Percentiles rank a stretch among this genome's conserved stretches.
Evolutionary conservation across 1,284 basidiomycete species (phyloP).

Genomic region (Trichosporon sp.): DNA sequence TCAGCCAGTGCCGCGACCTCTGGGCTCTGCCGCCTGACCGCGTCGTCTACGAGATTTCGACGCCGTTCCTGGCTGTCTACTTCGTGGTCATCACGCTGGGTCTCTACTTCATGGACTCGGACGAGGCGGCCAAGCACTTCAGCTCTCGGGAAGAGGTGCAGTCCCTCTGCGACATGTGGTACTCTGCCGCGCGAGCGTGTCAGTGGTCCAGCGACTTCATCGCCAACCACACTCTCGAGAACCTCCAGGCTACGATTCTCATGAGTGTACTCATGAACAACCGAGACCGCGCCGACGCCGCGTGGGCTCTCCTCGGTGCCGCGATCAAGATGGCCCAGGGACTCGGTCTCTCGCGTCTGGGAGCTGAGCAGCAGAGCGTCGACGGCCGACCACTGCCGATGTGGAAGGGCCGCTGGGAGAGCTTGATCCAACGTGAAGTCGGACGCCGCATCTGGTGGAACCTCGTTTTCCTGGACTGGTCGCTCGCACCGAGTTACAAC

Average conservation of each 20-base stretch:
- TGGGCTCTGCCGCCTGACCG: constrained; percentile 52
- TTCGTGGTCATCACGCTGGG: constrained; percentile 55
- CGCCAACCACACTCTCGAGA: constrained; percentile 54
- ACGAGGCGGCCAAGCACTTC: constrained; percentile 51
- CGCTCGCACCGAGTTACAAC: constrained; percentile 55
- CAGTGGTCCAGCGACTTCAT: constrained; percentile 57
- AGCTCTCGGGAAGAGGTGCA: constrained; percentile 45
- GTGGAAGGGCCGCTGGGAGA: constrained; percentile 58
- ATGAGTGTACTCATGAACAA: constrained; percentile 57
- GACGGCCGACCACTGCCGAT: constrained; percentile 51
- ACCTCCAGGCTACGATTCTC: constrained; percentile 53
- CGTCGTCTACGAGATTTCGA: constrained; percentile 52
- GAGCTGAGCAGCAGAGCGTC: constrained; percentile 52
- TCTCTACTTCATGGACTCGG: constrained; percentile 54
- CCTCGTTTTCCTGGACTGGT: constrained; percentile 57
- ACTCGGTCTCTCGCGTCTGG: constrained; percentile 56
- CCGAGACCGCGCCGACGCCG: constrained; percentile 56
- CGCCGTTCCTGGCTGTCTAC: constrained; percentile 55
- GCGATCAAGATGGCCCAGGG: constrained; percentile 59
- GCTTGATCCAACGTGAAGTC: constrained; percentile 56
- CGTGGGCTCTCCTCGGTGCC: constrained; percentile 56
- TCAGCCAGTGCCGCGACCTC: constrained; percentile 54
- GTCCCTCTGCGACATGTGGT: constrained; percentile 52
- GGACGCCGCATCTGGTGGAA: constrained; percentile 58
- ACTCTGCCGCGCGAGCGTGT: constrained; percentile 43